Evolutionary conservation across 2,329 filamentous ascomycete genomes (phyloP).

Genomic region (Dendryphion nanum): DNA sequence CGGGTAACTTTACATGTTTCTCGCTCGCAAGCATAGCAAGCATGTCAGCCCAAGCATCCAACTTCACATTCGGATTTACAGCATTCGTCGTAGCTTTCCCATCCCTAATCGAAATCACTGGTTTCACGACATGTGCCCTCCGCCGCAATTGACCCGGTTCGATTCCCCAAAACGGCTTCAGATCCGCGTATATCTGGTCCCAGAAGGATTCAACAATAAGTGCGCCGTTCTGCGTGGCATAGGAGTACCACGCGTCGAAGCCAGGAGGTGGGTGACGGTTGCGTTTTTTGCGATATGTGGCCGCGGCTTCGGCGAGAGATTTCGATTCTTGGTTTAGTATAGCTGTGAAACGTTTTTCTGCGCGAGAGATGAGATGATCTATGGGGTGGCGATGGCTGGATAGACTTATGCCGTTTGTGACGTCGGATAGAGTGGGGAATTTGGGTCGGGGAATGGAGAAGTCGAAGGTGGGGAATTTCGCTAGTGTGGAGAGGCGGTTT

Average conservation of each 20-base stretch:
- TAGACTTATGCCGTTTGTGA: background rate
- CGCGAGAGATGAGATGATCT: conserved; percentile 33
- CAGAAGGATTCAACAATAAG: conserved; percentile 51
- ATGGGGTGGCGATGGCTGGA: conserved; percentile 32
- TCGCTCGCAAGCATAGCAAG: conserved; percentile 37
- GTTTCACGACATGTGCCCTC: conserved; percentile 36
- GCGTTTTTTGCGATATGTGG: conserved; percentile 42
- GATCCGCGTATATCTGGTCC: conserved; percentile 51
- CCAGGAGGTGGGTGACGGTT: conserved; percentile 51
- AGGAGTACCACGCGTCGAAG: conserved; percentile 50
- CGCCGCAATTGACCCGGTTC: conserved; percentile 40
- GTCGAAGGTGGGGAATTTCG: background rate
- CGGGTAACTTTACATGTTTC: conserved; percentile 44
- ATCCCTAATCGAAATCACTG: conserved; percentile 42
- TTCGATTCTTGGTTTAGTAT: conserved; percentile 36
- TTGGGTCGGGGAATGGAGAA: background rate
- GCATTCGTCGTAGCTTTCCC: conserved; percentile 32
- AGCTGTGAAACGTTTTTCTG: conserved; percentile 27
- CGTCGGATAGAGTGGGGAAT: conserved; percentile 2
- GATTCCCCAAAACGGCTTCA: conserved; percentile 51
- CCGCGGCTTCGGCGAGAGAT: conserved; percentile 41
- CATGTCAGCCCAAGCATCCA: conserved; percentile 42
- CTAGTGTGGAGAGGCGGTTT: conserved; percentile 3
- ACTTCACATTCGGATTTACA: conserved; percentile 28
- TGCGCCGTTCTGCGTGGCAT: conserved; percentile 41